Base-by-base conservation (phyloP, 2,329 filamentous ascomycete genomes). In the Bipolaris zeicola region DNA sequence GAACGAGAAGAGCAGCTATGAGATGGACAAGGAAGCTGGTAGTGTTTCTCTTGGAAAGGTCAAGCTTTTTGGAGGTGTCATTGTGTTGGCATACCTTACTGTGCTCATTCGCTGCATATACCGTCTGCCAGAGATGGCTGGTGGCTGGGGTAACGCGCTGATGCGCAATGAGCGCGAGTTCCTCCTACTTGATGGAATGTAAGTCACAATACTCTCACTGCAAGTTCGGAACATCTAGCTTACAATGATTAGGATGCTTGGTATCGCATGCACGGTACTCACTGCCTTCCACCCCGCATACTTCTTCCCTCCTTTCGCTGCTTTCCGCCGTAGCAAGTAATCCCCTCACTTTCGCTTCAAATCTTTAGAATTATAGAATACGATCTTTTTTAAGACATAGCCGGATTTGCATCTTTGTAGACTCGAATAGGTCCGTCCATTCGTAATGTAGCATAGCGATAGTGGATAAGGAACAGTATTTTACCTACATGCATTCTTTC, bases 51-150 rank as follows among this genome's bases (percentile, higher is more conserved):
- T 66, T 3, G 57, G 60, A 34, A 68, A 61, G 38, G 34, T 69
- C 50, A 65, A 65, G 58, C 38, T 67, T 13, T 71, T 71, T 45
- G 67, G 57, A 33, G 42, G 36, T 8, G 45, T 65, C 26, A 57
- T 82, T 22, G 61, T 62, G 0, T 13, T 77, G 5, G 76, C 80
- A 0, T 80, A 77, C 5, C 3, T 79, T 5, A 72, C 74, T 1
- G 81, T 82, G 57, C 76, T 81, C 49, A 72, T 78, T 31, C 78
- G 80, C 38, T 81, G 77, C 50, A 73, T 77, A 45, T 82, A 79
- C 63, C 79, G 80, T 57, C 72, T 81, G 28, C 76, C 76, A 0
- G 80, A 82, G 69, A 75, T 82, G 57, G 69, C 75, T 36, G 74
- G 75, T 37, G 80, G 80, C 3, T 82, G 79, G 69, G 63, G 67